phyloP scores from a whole-genome alignment of 148 eudicot species.

The Silene uniflora region DNA sequence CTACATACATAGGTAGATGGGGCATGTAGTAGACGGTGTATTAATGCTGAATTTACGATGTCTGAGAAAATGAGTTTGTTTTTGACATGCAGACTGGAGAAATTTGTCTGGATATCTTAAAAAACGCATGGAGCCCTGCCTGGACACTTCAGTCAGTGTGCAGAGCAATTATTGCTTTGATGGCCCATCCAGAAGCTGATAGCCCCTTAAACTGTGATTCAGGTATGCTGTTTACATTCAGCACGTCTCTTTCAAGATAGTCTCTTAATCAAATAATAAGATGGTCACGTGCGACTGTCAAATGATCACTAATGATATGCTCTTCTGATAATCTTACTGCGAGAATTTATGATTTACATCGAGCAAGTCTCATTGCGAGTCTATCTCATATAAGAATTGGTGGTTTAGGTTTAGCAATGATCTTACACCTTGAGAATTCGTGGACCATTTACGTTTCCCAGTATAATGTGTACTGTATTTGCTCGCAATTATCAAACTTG shows the following conservation, averaged over 20 bases:
- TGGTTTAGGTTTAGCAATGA: no score
- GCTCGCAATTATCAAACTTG: no score
- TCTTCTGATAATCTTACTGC: no score
- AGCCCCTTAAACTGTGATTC: conserved; percentile 54
- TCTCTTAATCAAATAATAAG: no score
- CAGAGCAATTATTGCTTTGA: conserved; percentile 92
- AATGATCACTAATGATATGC: no score
- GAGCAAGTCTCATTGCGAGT: no score
- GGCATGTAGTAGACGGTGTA: conserved; percentile 2
- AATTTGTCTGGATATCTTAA: conserved; percentile 94
- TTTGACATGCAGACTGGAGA: conserved; percentile 77
- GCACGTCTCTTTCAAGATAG: no score
- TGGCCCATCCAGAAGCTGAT: conserved; percentile 95
- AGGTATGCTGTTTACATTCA: conserved; percentile 24
- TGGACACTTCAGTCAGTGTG: conserved; percentile 98
- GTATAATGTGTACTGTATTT: no score
- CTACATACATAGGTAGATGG: not conserved
- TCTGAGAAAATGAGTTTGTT: not conserved
- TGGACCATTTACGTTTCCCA: not conserved
- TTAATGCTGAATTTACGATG: not conserved
- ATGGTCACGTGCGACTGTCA: no score
- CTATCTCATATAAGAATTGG: no score
- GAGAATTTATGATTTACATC: no score
- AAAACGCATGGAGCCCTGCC: conserved; percentile 99
- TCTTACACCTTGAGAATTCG: not conserved